These are phyloP conservation scores for Alternaria panax DNA, from an alignment of 2,329 filamentous ascomycete species.

Conservation along the genomic window DNA sequence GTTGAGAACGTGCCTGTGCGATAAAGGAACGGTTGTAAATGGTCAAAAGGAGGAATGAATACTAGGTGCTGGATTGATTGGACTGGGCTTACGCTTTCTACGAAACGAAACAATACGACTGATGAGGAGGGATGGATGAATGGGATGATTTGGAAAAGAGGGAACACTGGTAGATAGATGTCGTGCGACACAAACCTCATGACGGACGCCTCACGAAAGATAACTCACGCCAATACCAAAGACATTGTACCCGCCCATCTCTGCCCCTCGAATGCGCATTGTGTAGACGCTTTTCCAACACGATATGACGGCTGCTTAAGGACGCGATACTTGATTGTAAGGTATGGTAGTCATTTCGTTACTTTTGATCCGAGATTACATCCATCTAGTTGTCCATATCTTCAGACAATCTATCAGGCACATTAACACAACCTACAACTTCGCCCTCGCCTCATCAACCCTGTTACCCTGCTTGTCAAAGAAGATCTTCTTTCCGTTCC, in stretches of 20 bases:
- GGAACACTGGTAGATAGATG: neutral
- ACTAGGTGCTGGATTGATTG: neutral
- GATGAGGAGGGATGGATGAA: neutral
- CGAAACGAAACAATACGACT: neutral
- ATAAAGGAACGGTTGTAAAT: constrained; percentile 6
- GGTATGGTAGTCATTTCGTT: neutral
- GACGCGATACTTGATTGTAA: neutral
- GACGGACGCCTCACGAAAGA: neutral
- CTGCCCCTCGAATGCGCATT: neutral
- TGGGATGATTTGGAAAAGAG: neutral
- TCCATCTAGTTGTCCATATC: neutral
- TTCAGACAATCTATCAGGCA: neutral
- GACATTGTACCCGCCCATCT: neutral
- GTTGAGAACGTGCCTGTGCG: constrained; percentile 53
- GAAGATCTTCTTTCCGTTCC: constrained; percentile 55
- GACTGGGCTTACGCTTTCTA: neutral
- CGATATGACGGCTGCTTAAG: neutral
- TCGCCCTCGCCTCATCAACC: constrained; percentile 48
- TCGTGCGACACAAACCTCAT: neutral
- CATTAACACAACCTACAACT: constrained; percentile 39
- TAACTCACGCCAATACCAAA: neutral
- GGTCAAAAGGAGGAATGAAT: neutral
- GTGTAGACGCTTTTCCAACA: too few relatives aligned
- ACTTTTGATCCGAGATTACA: neutral
- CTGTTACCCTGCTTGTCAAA: constrained; percentile 65